Evolutionary conservation across 2,329 filamentous ascomycete species (phyloP), one percentile per base, ranked within the genome.

Genomic region (Parastagonospora nodorum): DNA sequence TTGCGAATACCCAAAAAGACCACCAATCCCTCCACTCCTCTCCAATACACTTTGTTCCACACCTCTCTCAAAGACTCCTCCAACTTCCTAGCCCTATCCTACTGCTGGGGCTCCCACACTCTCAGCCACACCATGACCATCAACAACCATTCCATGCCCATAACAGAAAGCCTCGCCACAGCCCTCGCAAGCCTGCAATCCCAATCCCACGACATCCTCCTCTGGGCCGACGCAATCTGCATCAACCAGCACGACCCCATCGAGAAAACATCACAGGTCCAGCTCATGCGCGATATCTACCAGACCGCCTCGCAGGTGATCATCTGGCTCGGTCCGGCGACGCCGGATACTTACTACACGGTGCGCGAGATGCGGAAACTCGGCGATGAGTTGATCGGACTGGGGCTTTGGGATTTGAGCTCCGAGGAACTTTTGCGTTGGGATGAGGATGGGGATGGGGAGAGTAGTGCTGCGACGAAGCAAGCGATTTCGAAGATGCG

Each of bases 161-260:
- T 55, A 14, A 51, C 51, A 2, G 48, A 51, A 27, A 55, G 48
- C 15, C 48, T 55, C 14, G 37, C 42, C 2, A 38, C 19, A 35
- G 51, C 51, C 9, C 12, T 53, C 10, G 3, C 14, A 5, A 47
- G 24, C 27, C 39, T 53, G 4, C 42, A 35, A 11, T 33, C 35
- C n/a, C 30, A 43, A 10, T 27, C 46, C 7, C 2, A 33, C 11
- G 42, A 42, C 9, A 16, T 50, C 7, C 12, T 43, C 6, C 27
- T 53, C 7, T 60, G 53, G 53, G 56, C 56, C 8, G 57, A 60
- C 31, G 50, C 50, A 11, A 48, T 56, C 12, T 58, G 28, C 16
- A 41, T 47, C 45, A 47, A 47, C 16, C 36, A 47, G 16, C 8
- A 28, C 10, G 48, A 57, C 39, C 9, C 29, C 4, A 7, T 41